Percentiles rank a stretch among this genome's conserved stretches.
Evolutionary conservation across 2,329 filamentous ascomycete species (phyloP).

Genomic region (Tolypocladium nubicola): DNA sequence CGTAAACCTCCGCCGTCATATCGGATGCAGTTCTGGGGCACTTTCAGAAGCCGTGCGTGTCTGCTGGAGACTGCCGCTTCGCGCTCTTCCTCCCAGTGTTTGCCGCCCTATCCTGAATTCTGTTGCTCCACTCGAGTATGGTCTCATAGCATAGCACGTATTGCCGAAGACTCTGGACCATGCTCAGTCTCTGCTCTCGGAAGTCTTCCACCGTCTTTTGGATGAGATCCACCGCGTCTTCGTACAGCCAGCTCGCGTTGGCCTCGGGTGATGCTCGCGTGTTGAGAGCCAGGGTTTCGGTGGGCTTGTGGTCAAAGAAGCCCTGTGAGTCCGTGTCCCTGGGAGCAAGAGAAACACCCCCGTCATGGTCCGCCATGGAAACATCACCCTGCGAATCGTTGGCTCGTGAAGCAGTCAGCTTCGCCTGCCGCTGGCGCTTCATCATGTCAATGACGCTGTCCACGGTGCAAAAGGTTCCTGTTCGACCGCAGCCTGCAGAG

Average conservation of each 20-base stretch:
- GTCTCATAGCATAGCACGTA: constrained; percentile 97
- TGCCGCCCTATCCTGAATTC: constrained; percentile 28
- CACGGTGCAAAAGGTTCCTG: constrained; percentile 92
- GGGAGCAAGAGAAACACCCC: constrained; percentile 14
- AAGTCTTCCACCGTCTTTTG: constrained; percentile 87
- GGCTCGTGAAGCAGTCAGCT: constrained; percentile 9
- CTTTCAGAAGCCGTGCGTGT: constrained; percentile 2
- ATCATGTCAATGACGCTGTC: constrained; percentile 95
- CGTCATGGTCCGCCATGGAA: constrained; percentile 26
- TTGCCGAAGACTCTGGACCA: constrained; percentile 91
- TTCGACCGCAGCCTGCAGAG: constrained; percentile 89
- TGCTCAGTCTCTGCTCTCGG: constrained; percentile 76
- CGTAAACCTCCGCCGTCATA: neutral
- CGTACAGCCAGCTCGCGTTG: constrained; percentile 55
- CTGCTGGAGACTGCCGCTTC: constrained; percentile 22
- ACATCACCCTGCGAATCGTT: constrained; percentile 33
- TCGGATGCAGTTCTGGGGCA: neutral
- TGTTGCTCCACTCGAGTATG: constrained; percentile 71
- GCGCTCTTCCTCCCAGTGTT: constrained; percentile 10
- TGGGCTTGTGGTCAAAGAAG: constrained; percentile 5
- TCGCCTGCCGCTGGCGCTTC: constrained; percentile 60
- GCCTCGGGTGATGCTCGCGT: constrained; percentile 6
- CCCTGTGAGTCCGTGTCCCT: constrained; percentile 12
- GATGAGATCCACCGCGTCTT: constrained; percentile 67
- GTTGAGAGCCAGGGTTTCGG: constrained; percentile 7